Conservation (phyloP, 352 stramenopile genomes). For the Elongisporangium undulatum region DNA sequence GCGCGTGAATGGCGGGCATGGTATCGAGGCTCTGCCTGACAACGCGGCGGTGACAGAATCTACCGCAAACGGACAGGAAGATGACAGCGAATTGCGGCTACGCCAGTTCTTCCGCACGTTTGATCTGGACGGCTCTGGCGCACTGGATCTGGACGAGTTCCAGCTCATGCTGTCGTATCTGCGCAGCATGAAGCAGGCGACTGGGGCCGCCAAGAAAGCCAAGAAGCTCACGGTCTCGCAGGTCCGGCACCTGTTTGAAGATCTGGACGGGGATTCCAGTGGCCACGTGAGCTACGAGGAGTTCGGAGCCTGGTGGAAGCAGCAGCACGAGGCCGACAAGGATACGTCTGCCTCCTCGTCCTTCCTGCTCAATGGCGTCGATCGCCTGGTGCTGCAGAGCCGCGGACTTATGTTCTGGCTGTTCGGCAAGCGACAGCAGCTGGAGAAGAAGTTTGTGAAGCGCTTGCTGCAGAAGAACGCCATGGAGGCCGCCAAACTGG, state of each 20-base stretch:
- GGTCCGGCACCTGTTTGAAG: conserved; percentile 29
- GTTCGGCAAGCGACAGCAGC: conserved; percentile 31
- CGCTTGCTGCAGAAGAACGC: conserved; percentile 32
- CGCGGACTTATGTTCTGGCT: conserved; percentile 44
- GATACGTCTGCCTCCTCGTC: conserved; percentile 23
- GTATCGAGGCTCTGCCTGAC: not conserved
- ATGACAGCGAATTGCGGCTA: conserved; percentile 14
- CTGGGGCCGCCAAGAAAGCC: not conserved
- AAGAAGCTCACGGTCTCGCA: conserved; percentile 27
- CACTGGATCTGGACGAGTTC: conserved; percentile 45
- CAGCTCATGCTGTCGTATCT: conserved; percentile 46
- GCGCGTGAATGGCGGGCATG: not conserved
- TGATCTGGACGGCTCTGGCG: conserved; percentile 38
- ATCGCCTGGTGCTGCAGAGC: conserved; percentile 32
- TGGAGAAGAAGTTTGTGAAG: conserved; percentile 50
- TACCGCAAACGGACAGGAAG: not conserved
- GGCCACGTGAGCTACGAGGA: conserved; percentile 26
- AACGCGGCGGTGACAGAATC: not conserved
- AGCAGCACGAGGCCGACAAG: conserved; percentile 6
- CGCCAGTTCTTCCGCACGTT: conserved; percentile 42
- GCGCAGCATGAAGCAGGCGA: conserved; percentile 2
- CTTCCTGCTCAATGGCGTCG: conserved; percentile 25
- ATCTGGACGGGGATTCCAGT: conserved; percentile 26
- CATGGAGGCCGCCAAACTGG: conserved; percentile 21
- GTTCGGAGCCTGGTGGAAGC: conserved; percentile 34